Conservation (phyloP, 75 land plant genomes). For the Selaginella moellendorffii region DNA sequence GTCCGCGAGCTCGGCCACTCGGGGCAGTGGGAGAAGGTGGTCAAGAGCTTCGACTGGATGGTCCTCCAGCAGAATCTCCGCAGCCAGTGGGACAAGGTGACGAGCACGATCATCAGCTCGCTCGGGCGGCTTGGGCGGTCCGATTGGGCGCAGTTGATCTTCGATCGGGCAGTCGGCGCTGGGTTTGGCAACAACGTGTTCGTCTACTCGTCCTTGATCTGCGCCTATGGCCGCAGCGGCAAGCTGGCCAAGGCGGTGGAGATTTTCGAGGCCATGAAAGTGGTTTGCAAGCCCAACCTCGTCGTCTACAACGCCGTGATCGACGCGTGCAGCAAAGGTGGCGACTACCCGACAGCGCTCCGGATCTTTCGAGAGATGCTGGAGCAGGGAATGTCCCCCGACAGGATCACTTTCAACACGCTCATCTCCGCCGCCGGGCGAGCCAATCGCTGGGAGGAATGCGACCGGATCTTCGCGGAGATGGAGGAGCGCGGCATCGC, state of each 20-base stretch:
- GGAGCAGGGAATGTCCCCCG: conserved; percentile 63
- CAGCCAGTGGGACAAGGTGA: conserved; percentile 52
- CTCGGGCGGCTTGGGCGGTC: conserved; percentile 72
- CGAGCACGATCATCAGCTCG: conserved; percentile 59
- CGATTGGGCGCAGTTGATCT: conserved; percentile 52
- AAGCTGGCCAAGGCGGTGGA: conserved; percentile 44
- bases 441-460: conserved; percentile 64
- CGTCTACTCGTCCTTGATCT: conserved; percentile 70
- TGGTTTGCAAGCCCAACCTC: conserved; percentile 66
- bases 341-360: conserved; percentile 36
- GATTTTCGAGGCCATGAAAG: conserved; percentile 66
- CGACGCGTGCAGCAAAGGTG: conserved; percentile 81
- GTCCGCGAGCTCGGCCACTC: conserved; percentile 68
- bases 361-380: conserved; percentile 64
- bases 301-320: conserved; percentile 82
- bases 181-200: conserved; percentile 83
- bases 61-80: conserved; percentile 29
- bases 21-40: conserved; percentile 50
- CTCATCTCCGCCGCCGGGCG: conserved; percentile 79
- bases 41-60: conserved; percentile 59
- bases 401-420: conserved; percentile 86
- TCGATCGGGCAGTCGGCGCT: conserved; percentile 33
- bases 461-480: conserved; percentile 48
- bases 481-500: conserved; percentile 69
- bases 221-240: conserved; percentile 79